A percentile compares a stretch with the other conserved stretches of the same genome.
Conservation (phyloP, 768 basidiomycete genomes). For the Naematelia aurantialba region DNA sequence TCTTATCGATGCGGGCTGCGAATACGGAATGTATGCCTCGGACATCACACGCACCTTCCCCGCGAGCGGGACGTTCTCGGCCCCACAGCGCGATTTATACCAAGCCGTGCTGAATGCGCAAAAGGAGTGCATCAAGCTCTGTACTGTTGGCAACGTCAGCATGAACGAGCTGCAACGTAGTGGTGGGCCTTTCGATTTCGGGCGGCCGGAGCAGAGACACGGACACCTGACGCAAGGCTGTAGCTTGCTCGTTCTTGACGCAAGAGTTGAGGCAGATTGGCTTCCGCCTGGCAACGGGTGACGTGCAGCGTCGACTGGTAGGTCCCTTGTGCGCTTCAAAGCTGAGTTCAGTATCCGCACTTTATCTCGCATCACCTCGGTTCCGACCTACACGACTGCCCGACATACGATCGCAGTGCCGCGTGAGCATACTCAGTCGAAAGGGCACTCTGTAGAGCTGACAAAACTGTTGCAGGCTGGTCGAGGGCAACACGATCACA, state of each 20-base stretch:
- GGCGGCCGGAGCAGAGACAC: too few species aligned
- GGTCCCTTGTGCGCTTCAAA: constrained; percentile 5
- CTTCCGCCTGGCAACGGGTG: constrained; percentile 60
- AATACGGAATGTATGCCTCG: constrained; percentile 86
- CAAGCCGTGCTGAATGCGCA: constrained; percentile 52
- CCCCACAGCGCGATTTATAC: constrained; percentile 81
- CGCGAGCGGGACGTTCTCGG: constrained; percentile 71
- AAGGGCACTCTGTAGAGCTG: background rate
- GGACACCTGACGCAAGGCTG: background rate
- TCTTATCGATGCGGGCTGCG: constrained; percentile 87
- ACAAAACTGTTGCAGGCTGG: constrained; percentile 53
- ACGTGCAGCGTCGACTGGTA: constrained; percentile 63
- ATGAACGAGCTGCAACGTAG: constrained; percentile 73
- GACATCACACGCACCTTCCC: constrained; percentile 88
- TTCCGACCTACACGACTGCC: constrained; percentile 87
- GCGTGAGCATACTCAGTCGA: constrained; percentile 32
- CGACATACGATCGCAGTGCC: constrained; percentile 45
- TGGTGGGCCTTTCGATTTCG: constrained; percentile 52
- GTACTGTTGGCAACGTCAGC: constrained; percentile 56
- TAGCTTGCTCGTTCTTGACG: constrained; percentile 62
- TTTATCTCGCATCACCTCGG: constrained; percentile 88
- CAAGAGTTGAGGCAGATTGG: constrained; percentile 74
- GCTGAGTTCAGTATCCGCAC: constrained; percentile 69
- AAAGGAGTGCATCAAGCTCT: constrained; percentile 49
- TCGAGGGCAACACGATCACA: constrained; percentile 84